Evolutionary conservation across 306 rosid species (phyloP).

Genomic region (Glycine latifolia): DNA sequence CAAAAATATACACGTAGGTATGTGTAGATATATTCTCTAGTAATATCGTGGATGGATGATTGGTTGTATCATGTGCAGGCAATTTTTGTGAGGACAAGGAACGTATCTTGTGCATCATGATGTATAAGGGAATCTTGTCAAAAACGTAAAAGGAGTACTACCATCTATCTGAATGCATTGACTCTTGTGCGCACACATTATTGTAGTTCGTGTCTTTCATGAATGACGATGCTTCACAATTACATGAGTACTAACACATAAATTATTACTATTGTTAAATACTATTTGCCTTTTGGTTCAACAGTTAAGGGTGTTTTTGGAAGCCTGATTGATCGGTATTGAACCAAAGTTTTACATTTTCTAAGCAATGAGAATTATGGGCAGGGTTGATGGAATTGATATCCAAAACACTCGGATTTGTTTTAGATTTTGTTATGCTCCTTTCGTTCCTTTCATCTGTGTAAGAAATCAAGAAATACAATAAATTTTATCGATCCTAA

Average conservation of each 20-base stretch:
- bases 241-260: neutral
- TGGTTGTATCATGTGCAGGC: constrained; percentile 56
- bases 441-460: too few species aligned
- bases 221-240: neutral
- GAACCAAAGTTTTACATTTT: too few species aligned
- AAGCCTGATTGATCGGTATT: too few species aligned
- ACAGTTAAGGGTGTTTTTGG: too few species aligned
- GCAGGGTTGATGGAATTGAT: too few species aligned
- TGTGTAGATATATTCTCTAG: constrained; percentile 48
- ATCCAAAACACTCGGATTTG: too few species aligned
- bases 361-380: too few species aligned
- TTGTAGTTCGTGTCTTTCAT: neutral
- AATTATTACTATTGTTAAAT: neutral
- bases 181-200: constrained; percentile 21
- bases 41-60: constrained; percentile 57
- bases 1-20: constrained; percentile 58
- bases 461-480: too few species aligned
- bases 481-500: too few species aligned
- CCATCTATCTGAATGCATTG: constrained; percentile 44
- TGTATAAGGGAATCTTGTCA: constrained; percentile 60
- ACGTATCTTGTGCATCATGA: constrained; percentile 46
- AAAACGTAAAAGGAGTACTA: constrained; percentile 34
- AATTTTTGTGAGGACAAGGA: constrained; percentile 56
- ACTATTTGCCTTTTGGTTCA: neutral
- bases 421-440: too few species aligned